A percentile compares a stretch with the other conserved stretches of the same genome.
Conservation (phyloP, 2,329 filamentous ascomycete genomes). For the Fusarium irregulare region DNA sequence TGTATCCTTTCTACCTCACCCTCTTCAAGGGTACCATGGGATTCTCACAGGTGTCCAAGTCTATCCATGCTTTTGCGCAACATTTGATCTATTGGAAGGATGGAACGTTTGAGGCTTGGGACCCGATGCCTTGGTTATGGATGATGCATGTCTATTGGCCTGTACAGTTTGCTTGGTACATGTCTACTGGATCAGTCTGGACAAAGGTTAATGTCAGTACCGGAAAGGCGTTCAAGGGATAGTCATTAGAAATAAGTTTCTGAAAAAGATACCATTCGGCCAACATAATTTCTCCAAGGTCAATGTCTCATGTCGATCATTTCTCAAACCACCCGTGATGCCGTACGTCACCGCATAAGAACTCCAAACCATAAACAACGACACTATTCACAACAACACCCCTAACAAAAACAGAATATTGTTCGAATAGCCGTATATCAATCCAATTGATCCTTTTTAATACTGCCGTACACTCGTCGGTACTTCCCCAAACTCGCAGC, state of each 20-base stretch:
- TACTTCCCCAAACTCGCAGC: background rate
- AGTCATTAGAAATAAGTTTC: background rate
- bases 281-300: too few species aligned
- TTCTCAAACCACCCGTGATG: background rate
- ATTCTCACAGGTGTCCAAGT: conserved; percentile 33
- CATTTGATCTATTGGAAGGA: conserved; percentile 65
- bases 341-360: background rate
- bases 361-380: background rate
- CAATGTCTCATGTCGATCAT: background rate
- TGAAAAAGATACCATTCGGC: background rate
- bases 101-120: conserved; percentile 63
- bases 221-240: conserved; percentile 49
- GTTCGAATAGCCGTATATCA: background rate
- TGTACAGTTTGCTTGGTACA: conserved; percentile 58
- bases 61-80: conserved; percentile 45
- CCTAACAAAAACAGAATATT: background rate
- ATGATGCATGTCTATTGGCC: conserved; percentile 69
- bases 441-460: background rate
- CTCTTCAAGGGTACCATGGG: conserved; percentile 42
- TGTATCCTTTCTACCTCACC: conserved; percentile 57
- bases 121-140: conserved; percentile 68
- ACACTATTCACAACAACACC: background rate
- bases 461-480: too few species aligned
- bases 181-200: conserved; percentile 63
- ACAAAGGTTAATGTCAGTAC: conserved; percentile 76